These are phyloP conservation scores for Fusarium liriodendri DNA, from an alignment of 2,329 filamentous ascomycete genomes.

Conservation along the genomic window DNA sequence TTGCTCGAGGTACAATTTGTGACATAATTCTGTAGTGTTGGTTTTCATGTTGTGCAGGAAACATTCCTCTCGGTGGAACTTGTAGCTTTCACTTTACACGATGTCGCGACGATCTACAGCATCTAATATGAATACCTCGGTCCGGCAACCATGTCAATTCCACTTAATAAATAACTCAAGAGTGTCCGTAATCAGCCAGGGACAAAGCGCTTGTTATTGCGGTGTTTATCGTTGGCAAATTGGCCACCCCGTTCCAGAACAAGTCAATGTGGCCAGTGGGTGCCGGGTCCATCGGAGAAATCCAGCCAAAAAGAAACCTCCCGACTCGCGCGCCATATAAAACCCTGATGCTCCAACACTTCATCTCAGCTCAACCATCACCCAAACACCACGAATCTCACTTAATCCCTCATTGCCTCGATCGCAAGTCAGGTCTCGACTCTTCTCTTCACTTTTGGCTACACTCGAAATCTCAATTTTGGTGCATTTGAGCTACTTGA, in stretches of 20 bases:
- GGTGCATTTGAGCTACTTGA: not conserved
- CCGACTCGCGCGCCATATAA: conserved; percentile 39
- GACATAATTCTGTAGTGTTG: not conserved
- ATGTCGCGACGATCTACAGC: not conserved
- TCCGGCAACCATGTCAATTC: not conserved
- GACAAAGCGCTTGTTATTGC: not conserved
- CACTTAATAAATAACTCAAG: conserved; percentile 1
- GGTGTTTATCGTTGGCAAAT: conserved; percentile 18
- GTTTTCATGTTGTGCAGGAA: not conserved
- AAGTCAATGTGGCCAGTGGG: conserved; percentile 25
- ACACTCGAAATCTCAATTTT: not conserved
- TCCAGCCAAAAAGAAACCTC: conserved; percentile 32
- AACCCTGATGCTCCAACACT: conserved; percentile 36
- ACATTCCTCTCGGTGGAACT: not conserved
- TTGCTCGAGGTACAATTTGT: not conserved
- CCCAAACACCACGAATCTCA: not conserved
- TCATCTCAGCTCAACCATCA: conserved; percentile 19
- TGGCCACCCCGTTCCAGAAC: conserved; percentile 30
- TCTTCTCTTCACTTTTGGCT: not conserved
- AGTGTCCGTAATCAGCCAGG: not conserved
- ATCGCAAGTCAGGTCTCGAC: not conserved
- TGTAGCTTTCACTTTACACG: not conserved
- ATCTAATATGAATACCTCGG: not conserved
- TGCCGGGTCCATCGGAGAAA: conserved; percentile 33
- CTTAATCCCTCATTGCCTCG: not conserved